phyloP scores from a whole-genome alignment of 2,329 filamentous ascomycete species.

The Xylaria sp. region DNA sequence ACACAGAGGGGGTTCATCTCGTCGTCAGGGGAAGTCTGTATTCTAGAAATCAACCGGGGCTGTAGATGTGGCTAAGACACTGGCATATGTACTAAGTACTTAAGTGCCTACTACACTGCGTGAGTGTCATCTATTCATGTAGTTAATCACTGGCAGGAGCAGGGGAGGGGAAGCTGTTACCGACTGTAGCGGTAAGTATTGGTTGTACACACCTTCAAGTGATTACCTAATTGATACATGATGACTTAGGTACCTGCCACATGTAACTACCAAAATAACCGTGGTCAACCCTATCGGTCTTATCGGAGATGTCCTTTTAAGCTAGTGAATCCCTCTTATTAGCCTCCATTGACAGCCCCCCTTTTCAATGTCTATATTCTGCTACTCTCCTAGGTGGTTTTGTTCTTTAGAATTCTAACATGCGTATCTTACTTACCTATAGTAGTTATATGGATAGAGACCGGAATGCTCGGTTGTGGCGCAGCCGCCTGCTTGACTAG shows the following conservation, averaged over 20 bases:
- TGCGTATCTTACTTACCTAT: slow-evolving; percentile 23
- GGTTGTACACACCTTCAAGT: too few relatives aligned
- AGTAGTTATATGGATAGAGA: slow-evolving; percentile 7
- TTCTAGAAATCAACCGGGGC: not conserved
- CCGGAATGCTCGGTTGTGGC: slow-evolving; percentile 20
- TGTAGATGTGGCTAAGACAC: not conserved
- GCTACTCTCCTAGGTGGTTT: not conserved
- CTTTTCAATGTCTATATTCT: not conserved
- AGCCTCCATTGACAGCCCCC: not conserved
- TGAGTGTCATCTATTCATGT: too few relatives aligned
- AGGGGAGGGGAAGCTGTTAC: too few relatives aligned
- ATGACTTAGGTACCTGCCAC: too few relatives aligned
- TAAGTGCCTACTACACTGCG: too few relatives aligned
- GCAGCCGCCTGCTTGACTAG: slow-evolving; percentile 9
- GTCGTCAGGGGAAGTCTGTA: slow-evolving; percentile 8
- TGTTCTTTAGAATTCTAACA: slow-evolving; percentile 11
- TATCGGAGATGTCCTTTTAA: slow-evolving; percentile 28
- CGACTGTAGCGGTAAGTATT: too few relatives aligned
- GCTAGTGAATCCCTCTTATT: too few relatives aligned
- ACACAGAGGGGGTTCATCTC: not conserved
- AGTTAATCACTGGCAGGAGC: too few relatives aligned
- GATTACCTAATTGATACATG: too few relatives aligned
- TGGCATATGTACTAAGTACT: not conserved
- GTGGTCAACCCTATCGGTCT: slow-evolving; percentile 10
- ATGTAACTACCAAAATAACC: slow-evolving; percentile 6